Percentiles rank a stretch among this genome's conserved stretches.
These are phyloP conservation scores for Pseudogymnoascus sp. DNA, from an alignment of 2,329 filamentous ascomycete genomes.

Conservation along the genomic window DNA sequence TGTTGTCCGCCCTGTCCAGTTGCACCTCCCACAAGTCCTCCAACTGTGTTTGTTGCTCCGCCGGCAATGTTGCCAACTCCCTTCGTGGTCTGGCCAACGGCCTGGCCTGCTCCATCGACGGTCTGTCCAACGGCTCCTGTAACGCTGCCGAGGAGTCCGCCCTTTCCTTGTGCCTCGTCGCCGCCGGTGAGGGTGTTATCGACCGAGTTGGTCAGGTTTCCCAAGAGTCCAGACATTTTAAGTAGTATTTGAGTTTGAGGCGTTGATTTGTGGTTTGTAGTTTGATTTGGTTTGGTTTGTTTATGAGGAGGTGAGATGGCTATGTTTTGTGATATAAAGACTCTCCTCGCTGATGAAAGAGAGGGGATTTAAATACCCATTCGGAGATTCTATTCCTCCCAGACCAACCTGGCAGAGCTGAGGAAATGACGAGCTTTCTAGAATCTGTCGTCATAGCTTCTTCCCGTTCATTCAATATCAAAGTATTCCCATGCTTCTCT, in stretches of 20 bases:
- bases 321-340: not conserved
- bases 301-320: not conserved
- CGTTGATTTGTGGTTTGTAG: not conserved
- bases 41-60: constrained; percentile 18
- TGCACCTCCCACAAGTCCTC: constrained; percentile 18
- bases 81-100: constrained; percentile 24
- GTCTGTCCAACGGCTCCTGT: constrained; percentile 29
- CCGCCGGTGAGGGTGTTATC: constrained; percentile 35
- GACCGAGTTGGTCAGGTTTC: constrained; percentile 29
- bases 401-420: not conserved
- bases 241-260: constrained; percentile 7
- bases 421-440: not conserved
- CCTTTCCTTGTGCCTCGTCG: constrained; percentile 32
- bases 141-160: constrained; percentile 32
- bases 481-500: not conserved
- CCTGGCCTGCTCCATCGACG: constrained; percentile 30
- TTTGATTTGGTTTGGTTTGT: constrained; percentile 8
- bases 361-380: not conserved
- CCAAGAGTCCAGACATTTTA: constrained; percentile 30
- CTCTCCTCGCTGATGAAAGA: not conserved
- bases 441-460: not conserved
- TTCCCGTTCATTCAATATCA: not conserved
- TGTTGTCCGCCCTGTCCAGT: constrained; percentile 13
- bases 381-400: not conserved
- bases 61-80: constrained; percentile 20